A percentile compares a stretch with the other conserved stretches of the same genome.
These are phyloP conservation scores for Wallacemonas sp. DNA, from an alignment of 208 protist genomes.

Conservation along the genomic window DNA sequence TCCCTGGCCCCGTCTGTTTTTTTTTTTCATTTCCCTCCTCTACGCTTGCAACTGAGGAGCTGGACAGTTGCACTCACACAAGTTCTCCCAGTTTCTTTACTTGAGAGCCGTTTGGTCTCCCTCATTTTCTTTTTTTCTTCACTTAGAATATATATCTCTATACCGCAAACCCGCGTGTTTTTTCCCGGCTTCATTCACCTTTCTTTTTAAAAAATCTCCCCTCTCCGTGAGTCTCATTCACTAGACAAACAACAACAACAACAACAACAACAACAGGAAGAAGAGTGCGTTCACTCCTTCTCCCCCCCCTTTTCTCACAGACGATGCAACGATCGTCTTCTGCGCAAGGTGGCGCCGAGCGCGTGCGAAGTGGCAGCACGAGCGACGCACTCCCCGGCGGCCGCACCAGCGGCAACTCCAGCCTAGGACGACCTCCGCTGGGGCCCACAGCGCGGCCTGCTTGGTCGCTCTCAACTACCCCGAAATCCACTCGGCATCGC, in stretches of 20 bases:
- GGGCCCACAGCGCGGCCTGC: background rate
- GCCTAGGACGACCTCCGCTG: constrained; percentile 4
- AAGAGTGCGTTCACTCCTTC: background rate
- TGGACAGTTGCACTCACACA: too few species aligned
- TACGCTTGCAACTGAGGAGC: background rate
- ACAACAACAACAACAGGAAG: constrained; percentile 10
- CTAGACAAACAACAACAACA: constrained; percentile 20
- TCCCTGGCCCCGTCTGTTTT: too few species aligned
- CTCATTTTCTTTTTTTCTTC: constrained; percentile 8
- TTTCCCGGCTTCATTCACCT: background rate
- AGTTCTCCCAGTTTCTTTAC: too few species aligned
- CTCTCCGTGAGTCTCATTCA: constrained; percentile 2
- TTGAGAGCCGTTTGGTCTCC: background rate
- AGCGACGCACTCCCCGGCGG: background rate
- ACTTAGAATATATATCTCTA: background rate
- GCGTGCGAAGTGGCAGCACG: background rate
- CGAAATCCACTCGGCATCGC: background rate
- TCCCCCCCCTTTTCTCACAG: background rate
- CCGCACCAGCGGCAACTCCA: background rate
- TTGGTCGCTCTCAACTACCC: background rate
- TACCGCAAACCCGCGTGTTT: background rate
- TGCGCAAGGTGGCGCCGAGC: background rate
- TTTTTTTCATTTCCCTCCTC: background rate
- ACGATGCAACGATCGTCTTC: too few species aligned
- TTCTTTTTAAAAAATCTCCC: constrained; percentile 2